Percentiles rank a stretch among this genome's conserved stretches.
phyloP scores from a whole-genome alignment of 2,329 filamentous ascomycete species.

The Fusarium papillatum region DNA sequence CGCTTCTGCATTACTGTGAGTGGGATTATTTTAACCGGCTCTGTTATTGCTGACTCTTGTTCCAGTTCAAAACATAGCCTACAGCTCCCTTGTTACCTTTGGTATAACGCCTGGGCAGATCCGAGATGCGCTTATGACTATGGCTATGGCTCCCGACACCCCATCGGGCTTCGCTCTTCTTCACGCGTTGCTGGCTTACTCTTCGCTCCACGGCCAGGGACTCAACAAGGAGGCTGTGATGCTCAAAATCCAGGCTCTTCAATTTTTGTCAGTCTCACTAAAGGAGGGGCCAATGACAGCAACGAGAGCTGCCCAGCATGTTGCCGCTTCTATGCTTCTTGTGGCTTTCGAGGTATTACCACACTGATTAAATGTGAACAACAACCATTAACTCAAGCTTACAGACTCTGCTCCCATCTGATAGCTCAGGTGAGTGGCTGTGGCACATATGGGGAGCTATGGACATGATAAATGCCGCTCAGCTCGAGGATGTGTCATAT shows the following conservation, averaged over 20 bases:
- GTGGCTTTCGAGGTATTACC: conserved; percentile 31
- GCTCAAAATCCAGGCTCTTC: conserved; percentile 33
- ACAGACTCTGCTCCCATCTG: conserved; percentile 27
- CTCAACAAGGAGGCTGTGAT: conserved; percentile 12
- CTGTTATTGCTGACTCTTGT: neutral
- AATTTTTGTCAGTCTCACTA: conserved; percentile 11
- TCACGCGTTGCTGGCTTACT: conserved; percentile 29
- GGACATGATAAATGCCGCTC: conserved; percentile 25
- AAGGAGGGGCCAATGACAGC: neutral
- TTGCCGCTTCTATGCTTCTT: conserved; percentile 38
- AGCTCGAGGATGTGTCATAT: neutral
- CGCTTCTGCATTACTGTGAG: conserved; percentile 33
- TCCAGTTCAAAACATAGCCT: conserved; percentile 23
- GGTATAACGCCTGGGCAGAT: neutral
- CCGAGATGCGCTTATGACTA: conserved; percentile 25
- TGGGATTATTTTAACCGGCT: fast-evolving
- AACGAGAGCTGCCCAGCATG: conserved; percentile 26
- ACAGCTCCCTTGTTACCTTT: conserved; percentile 29
- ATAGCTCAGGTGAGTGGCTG: conserved; percentile 37
- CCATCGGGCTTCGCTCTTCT: conserved; percentile 24
- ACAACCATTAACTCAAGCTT: neutral
- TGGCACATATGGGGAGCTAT: conserved; percentile 34
- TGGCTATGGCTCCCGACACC: conserved; percentile 6
- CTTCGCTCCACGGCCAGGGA: conserved; percentile 28
- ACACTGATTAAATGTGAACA: fast-evolving